Base-by-base conservation (phyloP, 2,329 filamentous ascomycete genomes). In the Neocucurbitaria cava region DNA sequence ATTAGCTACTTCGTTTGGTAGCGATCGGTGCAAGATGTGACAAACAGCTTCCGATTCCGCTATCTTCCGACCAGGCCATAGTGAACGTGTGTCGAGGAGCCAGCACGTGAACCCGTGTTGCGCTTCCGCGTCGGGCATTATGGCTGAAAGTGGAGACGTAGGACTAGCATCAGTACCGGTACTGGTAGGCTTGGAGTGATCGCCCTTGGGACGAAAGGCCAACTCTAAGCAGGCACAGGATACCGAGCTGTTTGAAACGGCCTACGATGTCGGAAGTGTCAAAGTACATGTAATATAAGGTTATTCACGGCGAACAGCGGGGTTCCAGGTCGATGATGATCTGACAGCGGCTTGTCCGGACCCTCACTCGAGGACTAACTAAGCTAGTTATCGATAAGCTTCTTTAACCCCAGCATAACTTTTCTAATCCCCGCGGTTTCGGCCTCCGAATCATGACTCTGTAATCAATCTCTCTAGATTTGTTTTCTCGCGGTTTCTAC, bases 51-150 rank as follows among this genome's bases (percentile, higher is more conserved):
- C 46, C 10, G 59, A 62, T 36, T 63, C 59, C 26, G 59, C 52
- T 6, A 83, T 82, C 51, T 75, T 76, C 35, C 74, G 66, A 18
- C 80, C 80, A 0, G 75, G 74, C 81, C 81, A 83, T 49, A 82
- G 53, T 4, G 68, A 64, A 21, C 81, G 70, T 13, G 80, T 82
- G 58, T 83, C 81, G 20, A 83, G 71, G 23, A 83, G 73, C 81
- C 80, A 83, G 66, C 78, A 80, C 33, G 75, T 78, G 46, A 81
- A 61, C 11, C 58, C 57, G 53, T 56, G 54, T 44, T 62, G 43
- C 24, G 49, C 50, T 17, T 56, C 58, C 49, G 44, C 31, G 46
- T 54, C 50, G 23, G 58, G 46, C 62, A 65, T 68, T 40, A 54
- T 61, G 40, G 38, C 31, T 50, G 26, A 26, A 39, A 28, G 43